These are phyloP conservation scores for Ceratocystis ficicola DNA, from an alignment of 2,329 filamentous ascomycete species.

Conservation along the genomic window DNA sequence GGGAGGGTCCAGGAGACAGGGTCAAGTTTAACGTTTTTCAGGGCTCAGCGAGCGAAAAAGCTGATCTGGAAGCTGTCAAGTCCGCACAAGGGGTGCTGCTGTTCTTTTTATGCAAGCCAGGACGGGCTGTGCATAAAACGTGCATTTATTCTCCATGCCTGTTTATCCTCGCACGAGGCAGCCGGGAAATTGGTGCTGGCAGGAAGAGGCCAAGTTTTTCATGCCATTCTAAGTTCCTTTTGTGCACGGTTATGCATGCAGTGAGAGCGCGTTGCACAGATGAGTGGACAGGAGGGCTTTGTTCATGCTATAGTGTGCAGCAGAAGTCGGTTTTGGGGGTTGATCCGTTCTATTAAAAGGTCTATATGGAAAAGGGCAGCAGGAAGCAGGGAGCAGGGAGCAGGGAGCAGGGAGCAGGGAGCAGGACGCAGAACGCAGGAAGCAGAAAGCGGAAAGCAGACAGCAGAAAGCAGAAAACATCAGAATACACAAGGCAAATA, in stretches of 20 bases:
- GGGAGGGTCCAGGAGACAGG: background rate
- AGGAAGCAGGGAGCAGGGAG: background rate
- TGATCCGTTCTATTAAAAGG: background rate
- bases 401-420: background rate
- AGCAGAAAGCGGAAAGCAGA: too few relatives aligned
- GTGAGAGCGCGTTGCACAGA: background rate
- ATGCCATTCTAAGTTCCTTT: background rate
- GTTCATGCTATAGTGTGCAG: background rate
- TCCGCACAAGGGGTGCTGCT: background rate
- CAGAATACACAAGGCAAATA: too few relatives aligned
- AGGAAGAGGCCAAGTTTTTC: background rate
- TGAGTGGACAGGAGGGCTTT: background rate
- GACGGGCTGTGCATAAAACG: background rate
- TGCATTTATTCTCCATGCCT: background rate
- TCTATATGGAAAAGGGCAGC: background rate
- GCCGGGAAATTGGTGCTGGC: background rate
- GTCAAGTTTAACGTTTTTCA: too few relatives aligned
- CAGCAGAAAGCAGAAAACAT: too few relatives aligned
- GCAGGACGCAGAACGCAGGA: background rate
- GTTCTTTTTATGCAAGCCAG: background rate
- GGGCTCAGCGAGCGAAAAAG: too few relatives aligned
- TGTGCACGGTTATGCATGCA: conserved; percentile 6
- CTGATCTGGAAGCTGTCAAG: too few relatives aligned
- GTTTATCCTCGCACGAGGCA: background rate
- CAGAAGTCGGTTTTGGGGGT: too few relatives aligned